A percentile compares a stretch with the other conserved stretches of the same genome.
phyloP scores from a whole-genome alignment of 2,329 filamentous ascomycete genomes.

The Paecilomyces sp. region DNA sequence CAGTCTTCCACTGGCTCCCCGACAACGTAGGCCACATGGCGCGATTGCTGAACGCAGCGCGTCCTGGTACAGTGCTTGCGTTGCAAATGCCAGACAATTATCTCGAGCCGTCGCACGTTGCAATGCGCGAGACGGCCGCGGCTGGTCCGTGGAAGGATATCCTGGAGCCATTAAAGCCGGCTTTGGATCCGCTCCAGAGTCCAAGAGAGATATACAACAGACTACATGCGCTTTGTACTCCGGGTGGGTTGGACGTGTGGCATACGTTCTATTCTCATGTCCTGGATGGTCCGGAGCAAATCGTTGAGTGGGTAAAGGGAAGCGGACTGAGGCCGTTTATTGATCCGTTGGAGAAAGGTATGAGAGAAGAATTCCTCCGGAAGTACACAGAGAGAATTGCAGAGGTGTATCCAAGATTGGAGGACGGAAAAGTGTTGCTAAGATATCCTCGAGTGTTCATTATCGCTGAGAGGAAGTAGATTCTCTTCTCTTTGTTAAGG shows the following conservation, averaged over 20 bases:
- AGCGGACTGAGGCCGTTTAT: slow-evolving; percentile 52
- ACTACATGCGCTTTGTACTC: slow-evolving; percentile 35
- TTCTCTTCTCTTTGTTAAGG: neutral
- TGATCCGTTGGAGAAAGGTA: slow-evolving; percentile 36
- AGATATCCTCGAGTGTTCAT: slow-evolving; percentile 21
- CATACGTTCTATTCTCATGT: slow-evolving; percentile 49
- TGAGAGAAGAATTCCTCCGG: slow-evolving; percentile 38
- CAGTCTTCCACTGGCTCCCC: slow-evolving; percentile 53
- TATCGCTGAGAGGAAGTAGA: slow-evolving; percentile 13
- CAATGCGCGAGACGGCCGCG: slow-evolving; percentile 43
- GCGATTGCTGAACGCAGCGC: slow-evolving; percentile 39
- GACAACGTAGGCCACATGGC: slow-evolving; percentile 10
- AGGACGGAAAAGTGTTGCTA: slow-evolving; percentile 49
- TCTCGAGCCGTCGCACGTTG: slow-evolving; percentile 40
- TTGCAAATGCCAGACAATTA: slow-evolving; percentile 51
- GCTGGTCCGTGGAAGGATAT: slow-evolving; percentile 32
- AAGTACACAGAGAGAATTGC: slow-evolving; percentile 42
- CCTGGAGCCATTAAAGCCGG: slow-evolving; percentile 23
- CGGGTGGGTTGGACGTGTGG: slow-evolving; percentile 44
- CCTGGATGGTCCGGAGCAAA: slow-evolving; percentile 40
- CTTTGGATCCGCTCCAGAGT: slow-evolving; percentile 44
- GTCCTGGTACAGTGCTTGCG: slow-evolving; percentile 44
- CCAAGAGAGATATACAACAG: slow-evolving; percentile 43
- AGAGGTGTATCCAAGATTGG: slow-evolving; percentile 36
- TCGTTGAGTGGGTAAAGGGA: slow-evolving; percentile 55